phyloP scores from a whole-genome alignment of 306 rosid genomes.

The barrel medic (Medicago truncatula) region MtrunA17r5.0-ANR NC_053042.1:33165001-33165500 shows the following conservation, averaged over 20 bases:
- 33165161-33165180: not conserved
- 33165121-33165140: not conserved
- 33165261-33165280: not conserved
- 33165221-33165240: constrained; percentile 18
- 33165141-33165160: constrained; percentile 3
- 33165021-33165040: not conserved
- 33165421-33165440: constrained; percentile 78
- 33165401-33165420: constrained; percentile 54
- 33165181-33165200: constrained; percentile 11
- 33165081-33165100: constrained; percentile 11
- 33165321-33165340: constrained; percentile 73
- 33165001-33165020: constrained; percentile 7
- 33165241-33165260: constrained; percentile 13
- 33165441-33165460: constrained; percentile 35
- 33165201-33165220: constrained; percentile 9
- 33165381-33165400: constrained; percentile 74
- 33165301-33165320: constrained; percentile 30
- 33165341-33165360: constrained; percentile 68
- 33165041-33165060: constrained; percentile 14
- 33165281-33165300: constrained; percentile 2
- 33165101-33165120: not conserved
- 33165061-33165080: constrained; percentile 2
- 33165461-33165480: constrained; percentile 31
- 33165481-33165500: constrained; percentile 33
- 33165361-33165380: constrained; percentile 69